phyloP scores from a whole-genome alignment of 768 basidiomycete genomes.

The Mycena rosella region DNA sequence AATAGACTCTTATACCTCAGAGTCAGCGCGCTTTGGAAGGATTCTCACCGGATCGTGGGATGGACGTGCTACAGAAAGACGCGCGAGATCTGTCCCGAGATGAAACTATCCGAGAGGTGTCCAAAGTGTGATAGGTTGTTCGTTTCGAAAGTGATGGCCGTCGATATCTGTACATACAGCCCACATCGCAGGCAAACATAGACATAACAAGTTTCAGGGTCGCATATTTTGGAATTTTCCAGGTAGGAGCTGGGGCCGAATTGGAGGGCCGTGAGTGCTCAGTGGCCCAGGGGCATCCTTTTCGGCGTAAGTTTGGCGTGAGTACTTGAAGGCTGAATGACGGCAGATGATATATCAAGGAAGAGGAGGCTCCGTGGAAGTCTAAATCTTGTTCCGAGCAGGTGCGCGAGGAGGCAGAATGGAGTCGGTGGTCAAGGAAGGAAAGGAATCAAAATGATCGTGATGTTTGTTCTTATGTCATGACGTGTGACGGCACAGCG shows the following conservation, averaged over 20 bases:
- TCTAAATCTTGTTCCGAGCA: slow-evolving; percentile 20
- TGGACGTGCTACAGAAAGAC: slow-evolving; percentile 19
- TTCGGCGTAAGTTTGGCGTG: slow-evolving; percentile 20
- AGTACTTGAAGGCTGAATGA: slow-evolving; percentile 18
- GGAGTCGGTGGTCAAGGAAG: slow-evolving; percentile 23
- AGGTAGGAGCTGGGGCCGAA: slow-evolving; percentile 15
- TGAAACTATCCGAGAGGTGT: slow-evolving; percentile 21
- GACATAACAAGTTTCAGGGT: slow-evolving; percentile 12
- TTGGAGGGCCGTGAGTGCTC: slow-evolving; percentile 18
- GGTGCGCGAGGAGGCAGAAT: slow-evolving; percentile 22
- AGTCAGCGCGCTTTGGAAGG: slow-evolving; percentile 18
- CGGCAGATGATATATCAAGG: slow-evolving; percentile 23
- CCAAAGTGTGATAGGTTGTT: slow-evolving; percentile 25
- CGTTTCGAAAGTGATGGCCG: slow-evolving; percentile 26
- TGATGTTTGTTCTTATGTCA: slow-evolving; percentile 20
- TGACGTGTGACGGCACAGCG: slow-evolving; percentile 5
- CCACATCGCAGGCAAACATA: slow-evolving; percentile 21
- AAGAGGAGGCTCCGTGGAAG: slow-evolving; percentile 23
- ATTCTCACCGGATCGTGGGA: slow-evolving; percentile 17
- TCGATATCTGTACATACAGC: slow-evolving; percentile 20
- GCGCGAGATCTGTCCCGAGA: slow-evolving; percentile 24
- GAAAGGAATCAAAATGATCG: slow-evolving; percentile 23
- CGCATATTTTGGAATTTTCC: slow-evolving; percentile 16
- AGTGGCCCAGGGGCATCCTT: slow-evolving; percentile 17
- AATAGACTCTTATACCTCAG: slow-evolving; percentile 28